These are phyloP conservation scores for Alternaria ethzedia DNA, from an alignment of 2,329 filamentous ascomycete species.

Conservation along the genomic window DNA sequence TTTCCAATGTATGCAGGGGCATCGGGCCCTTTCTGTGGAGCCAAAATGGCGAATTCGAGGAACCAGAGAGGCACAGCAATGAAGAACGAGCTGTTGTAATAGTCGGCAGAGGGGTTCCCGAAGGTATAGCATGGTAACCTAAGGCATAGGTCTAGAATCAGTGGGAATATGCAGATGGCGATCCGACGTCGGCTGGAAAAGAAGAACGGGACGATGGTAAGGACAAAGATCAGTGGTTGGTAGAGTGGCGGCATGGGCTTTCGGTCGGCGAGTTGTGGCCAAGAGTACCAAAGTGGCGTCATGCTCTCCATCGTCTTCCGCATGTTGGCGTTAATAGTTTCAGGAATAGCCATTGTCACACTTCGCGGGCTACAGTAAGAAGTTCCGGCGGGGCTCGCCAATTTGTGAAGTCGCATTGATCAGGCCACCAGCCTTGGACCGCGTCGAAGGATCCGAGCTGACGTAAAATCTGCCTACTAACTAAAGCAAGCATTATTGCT, in stretches of 20 bases:
- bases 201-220: neutral
- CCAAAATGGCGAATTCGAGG: slow-evolving; percentile 8
- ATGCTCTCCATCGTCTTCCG: neutral
- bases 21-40: neutral
- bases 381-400: neutral
- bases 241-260: neutral
- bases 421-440: neutral
- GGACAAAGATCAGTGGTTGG: neutral
- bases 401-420: neutral
- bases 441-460: neutral
- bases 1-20: slow-evolving; percentile 3
- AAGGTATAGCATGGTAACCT: slow-evolving; percentile 6
- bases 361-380: neutral
- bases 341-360: neutral
- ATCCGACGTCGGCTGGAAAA: neutral
- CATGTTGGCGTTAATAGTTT: neutral
- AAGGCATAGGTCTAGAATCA: neutral
- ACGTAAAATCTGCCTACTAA: neutral
- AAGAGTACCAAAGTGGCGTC: neutral
- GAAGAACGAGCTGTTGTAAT: slow-evolving; percentile 8
- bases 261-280: neutral
- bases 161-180: neutral
- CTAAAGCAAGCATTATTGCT: neutral
- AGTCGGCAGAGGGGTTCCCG: slow-evolving; percentile 4
- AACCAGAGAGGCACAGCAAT: slow-evolving; percentile 10